These are phyloP conservation scores for Fusarium sp. DNA, from an alignment of 2,329 filamentous ascomycete genomes.

Conservation along the genomic window DNA sequence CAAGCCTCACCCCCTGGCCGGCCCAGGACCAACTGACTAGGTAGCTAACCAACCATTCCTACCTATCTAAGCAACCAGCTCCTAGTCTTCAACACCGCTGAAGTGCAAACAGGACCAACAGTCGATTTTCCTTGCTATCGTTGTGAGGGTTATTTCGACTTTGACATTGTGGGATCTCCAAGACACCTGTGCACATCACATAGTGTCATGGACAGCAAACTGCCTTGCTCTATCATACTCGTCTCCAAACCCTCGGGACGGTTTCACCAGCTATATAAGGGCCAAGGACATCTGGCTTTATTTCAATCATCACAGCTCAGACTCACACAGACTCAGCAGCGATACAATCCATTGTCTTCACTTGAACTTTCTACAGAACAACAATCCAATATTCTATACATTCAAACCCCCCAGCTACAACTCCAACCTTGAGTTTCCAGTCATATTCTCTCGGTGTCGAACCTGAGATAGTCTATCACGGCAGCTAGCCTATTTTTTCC, in stretches of 20 bases:
- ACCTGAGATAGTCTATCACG: conserved; percentile 18
- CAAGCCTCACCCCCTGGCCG: conserved; percentile 43
- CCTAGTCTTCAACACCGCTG: conserved; percentile 39
- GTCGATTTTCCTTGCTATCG: conserved; percentile 40
- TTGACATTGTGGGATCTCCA: conserved; percentile 44
- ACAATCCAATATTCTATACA: conserved; percentile 2
- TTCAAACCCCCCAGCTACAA: conserved; percentile 4
- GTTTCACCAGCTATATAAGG: conserved; percentile 50
- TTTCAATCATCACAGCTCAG: conserved; percentile 35
- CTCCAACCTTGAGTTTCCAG: conserved; percentile 2
- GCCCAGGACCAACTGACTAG: conserved; percentile 40
- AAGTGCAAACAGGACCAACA: conserved; percentile 47
- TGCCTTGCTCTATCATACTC: conserved; percentile 42
- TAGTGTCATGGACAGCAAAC: conserved; percentile 48
- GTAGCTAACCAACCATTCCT: conserved; percentile 45
- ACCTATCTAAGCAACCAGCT: conserved; percentile 44
- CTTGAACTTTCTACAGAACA: conserved; percentile 6
- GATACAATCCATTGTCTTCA: conserved; percentile 18
- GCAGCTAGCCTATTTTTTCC: conserved; percentile 39
- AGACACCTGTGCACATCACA: conserved; percentile 46
- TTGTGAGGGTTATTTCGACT: conserved; percentile 48
- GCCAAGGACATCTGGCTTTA: conserved; percentile 32
- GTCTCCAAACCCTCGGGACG: conserved; percentile 44
- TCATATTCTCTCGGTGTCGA: conserved; percentile 10
- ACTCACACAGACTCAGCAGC: conserved; percentile 24